Conservation (phyloP, 192 early-diverging fungal genomes). For the Coemansia pectinata region DNA sequence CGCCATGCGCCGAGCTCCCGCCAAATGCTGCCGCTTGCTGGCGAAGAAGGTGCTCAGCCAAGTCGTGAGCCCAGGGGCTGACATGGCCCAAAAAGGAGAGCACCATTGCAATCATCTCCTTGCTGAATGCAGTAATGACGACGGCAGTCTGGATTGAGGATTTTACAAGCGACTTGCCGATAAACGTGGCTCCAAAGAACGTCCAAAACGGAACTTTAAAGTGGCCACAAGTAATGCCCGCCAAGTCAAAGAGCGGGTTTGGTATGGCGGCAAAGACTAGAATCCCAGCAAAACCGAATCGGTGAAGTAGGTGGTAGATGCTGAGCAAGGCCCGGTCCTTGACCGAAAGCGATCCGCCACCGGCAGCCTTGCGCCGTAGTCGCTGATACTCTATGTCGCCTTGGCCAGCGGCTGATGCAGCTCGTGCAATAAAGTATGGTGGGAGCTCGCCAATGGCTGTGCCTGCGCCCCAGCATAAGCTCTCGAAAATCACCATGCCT, state of each 20-base stretch:
- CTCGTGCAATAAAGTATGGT: constrained; percentile 92
- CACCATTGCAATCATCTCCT: constrained; percentile 67
- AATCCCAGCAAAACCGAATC: constrained; percentile 88
- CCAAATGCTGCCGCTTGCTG: constrained; percentile 33
- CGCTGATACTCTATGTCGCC: constrained; percentile 46
- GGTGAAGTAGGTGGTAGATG: constrained; percentile 71
- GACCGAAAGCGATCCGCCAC: constrained; percentile 53
- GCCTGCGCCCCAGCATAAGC: constrained; percentile 91
- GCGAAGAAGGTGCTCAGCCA: constrained; percentile 56
- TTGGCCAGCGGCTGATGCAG: constrained; percentile 52
- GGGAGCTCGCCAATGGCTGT: constrained; percentile 93
- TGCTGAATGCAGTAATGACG: constrained; percentile 82
- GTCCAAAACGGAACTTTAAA: constrained; percentile 89
- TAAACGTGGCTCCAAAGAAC: constrained; percentile 93
- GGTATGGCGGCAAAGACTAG: constrained; percentile 92
- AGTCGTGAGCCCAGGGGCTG: constrained; percentile 62
- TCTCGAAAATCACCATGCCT: constrained; percentile 71
- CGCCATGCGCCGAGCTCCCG: not conserved
- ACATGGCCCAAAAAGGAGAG: constrained; percentile 58
- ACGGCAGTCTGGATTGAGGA: constrained; percentile 78
- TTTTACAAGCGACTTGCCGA: constrained; percentile 92
- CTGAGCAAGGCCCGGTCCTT: constrained; percentile 68
- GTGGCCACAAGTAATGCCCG: constrained; percentile 93
- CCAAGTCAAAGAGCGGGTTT: constrained; percentile 96
- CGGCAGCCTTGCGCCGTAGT: constrained; percentile 29